A percentile compares a stretch with the other conserved stretches of the same genome.
These are phyloP conservation scores for Wickerhamiella occidentalis DNA, from an alignment of 805 yeast species.

Conservation along the genomic window DNA sequence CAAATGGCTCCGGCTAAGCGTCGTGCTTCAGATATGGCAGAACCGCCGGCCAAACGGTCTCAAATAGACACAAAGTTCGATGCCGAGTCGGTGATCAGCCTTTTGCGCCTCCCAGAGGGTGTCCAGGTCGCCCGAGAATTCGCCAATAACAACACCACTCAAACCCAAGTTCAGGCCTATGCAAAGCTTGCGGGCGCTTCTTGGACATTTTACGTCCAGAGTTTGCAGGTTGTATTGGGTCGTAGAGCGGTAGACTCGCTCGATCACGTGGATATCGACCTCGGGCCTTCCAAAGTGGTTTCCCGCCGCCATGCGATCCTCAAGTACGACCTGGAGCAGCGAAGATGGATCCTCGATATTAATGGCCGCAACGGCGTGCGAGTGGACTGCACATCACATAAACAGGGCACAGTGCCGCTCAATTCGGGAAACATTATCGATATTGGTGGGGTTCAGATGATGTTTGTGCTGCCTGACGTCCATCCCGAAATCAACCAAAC, in stretches of 20 bases:
- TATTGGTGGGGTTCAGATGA: constrained; percentile 97
- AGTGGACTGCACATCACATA: constrained; percentile 53
- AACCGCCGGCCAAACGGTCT: constrained; percentile 4
- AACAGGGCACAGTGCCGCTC: constrained; percentile 35
- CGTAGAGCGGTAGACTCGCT: constrained; percentile 45
- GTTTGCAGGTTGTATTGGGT: constrained; percentile 68
- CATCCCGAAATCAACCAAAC: constrained; percentile 42
- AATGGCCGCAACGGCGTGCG: constrained; percentile 89
- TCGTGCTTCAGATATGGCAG: constrained; percentile 4
- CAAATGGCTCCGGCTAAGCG: constrained; percentile 10
- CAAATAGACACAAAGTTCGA: constrained; percentile 10
- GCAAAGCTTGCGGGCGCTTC: constrained; percentile 86
- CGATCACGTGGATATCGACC: constrained; percentile 41
- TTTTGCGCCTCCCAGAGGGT: constrained; percentile 53
- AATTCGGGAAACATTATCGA: constrained; percentile 85
- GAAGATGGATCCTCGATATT: constrained; percentile 78
- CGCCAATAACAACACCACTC: constrained; percentile 58
- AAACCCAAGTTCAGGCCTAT: constrained; percentile 84
- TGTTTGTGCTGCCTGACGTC: constrained; percentile 91
- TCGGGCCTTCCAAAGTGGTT: constrained; percentile 97
- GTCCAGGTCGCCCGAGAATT: constrained; percentile 63
- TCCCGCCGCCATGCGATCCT: constrained; percentile 82
- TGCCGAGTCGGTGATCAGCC: constrained; percentile 42
- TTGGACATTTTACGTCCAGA: constrained; percentile 91
- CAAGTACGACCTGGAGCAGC: constrained; percentile 55